These are phyloP conservation scores for Eutrema yunnanense DNA, from an alignment of 345 rosid genomes.

Conservation along the genomic window DNA sequence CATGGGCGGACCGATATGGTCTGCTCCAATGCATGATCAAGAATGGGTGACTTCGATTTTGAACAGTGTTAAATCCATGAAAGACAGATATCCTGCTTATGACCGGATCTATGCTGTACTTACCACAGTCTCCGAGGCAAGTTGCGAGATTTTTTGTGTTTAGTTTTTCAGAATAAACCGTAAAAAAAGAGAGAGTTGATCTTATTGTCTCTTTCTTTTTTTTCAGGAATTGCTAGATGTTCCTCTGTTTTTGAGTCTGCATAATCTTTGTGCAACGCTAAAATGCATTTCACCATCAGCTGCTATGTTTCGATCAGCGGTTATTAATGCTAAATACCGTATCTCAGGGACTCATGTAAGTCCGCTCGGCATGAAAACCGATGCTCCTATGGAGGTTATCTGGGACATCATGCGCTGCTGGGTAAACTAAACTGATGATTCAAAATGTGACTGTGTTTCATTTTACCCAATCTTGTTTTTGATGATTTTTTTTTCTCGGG, in stretches of 20 bases:
- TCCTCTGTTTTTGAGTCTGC: constrained; percentile 85
- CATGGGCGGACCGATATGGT: constrained; percentile 99
- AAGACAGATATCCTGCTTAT: constrained; percentile 85
- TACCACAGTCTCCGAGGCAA: constrained; percentile 87
- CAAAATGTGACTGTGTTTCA: constrained; percentile 50
- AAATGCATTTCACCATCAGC: constrained; percentile 94
- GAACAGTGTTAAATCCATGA: constrained; percentile 62
- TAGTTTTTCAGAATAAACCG: neutral
- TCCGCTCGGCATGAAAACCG: constrained; percentile 82
- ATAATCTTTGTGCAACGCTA: constrained; percentile 82
- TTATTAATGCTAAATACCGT: constrained; percentile 77
- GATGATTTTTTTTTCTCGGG: neutral
- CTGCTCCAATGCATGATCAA: constrained; percentile 90
- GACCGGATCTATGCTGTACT: constrained; percentile 81
- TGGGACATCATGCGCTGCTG: constrained; percentile 99
- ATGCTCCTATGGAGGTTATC: constrained; percentile 94
- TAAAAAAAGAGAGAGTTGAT: neutral
- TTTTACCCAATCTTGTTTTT: constrained; percentile 50
- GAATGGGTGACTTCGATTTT: constrained; percentile 79
- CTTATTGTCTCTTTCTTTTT: neutral
- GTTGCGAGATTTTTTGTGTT: neutral
- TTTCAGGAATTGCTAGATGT: constrained; percentile 88
- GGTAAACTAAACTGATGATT: constrained; percentile 68
- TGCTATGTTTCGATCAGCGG: constrained; percentile 77
- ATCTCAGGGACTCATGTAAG: constrained; percentile 90